These are phyloP conservation scores for Cylindrotheca fusiformis DNA, from an alignment of 108 stramenopile species.

Conservation along the genomic window DNA sequence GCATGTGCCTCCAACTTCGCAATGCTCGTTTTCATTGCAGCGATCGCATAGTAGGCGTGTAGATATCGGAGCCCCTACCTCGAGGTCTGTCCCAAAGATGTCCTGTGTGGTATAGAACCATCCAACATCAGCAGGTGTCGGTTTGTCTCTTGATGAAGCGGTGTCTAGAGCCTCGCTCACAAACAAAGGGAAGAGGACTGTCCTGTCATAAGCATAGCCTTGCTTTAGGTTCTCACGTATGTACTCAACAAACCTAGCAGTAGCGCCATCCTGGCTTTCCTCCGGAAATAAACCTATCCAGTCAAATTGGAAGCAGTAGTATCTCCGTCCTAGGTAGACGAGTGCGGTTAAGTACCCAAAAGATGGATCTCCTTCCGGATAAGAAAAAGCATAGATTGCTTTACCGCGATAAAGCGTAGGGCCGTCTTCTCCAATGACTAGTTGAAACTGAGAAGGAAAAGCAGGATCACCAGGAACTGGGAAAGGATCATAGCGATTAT, in stretches of 20 bases:
- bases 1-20: background rate
- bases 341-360: background rate
- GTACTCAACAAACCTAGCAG: background rate
- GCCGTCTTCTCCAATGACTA: background rate
- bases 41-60: conserved; percentile 1
- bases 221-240: background rate
- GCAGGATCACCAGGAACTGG: background rate
- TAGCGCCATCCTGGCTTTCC: background rate
- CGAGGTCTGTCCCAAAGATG: background rate
- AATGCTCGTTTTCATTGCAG: background rate
- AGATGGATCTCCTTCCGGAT: background rate
- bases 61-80: background rate
- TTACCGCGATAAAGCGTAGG: conserved; percentile 2
- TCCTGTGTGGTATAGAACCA: background rate
- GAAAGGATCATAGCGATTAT: background rate
- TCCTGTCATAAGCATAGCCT: background rate
- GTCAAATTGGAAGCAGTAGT: background rate
- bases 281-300: background rate
- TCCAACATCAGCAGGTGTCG: background rate
- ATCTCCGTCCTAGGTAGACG: background rate
- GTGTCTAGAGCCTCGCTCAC: background rate
- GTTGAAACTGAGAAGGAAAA: background rate
- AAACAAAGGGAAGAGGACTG: background rate
- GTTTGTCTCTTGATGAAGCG: background rate
- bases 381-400: background rate